Evolutionary conservation across 164 flowering plant genomes (phyloP).

Genomic region (Aristolochia fimbriata): DNA sequence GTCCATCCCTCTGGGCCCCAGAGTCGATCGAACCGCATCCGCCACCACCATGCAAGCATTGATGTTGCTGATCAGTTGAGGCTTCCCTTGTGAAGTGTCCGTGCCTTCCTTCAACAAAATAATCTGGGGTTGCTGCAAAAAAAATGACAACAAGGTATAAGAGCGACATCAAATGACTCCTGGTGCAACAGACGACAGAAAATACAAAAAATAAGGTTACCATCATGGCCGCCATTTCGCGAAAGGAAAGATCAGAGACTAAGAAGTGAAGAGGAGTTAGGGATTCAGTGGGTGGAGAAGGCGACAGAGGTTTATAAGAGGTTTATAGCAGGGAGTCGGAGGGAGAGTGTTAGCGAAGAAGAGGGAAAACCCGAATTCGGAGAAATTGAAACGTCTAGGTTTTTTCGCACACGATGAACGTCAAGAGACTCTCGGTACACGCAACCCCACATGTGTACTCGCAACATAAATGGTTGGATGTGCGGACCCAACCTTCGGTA

Average conservation of each 20-base stretch:
- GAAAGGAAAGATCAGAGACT: constrained; percentile 7
- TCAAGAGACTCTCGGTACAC: too few relatives aligned
- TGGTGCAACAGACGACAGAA: not conserved
- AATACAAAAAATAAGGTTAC: constrained; percentile 12
- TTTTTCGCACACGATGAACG: too few relatives aligned
- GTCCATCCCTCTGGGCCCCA: constrained; percentile 98
- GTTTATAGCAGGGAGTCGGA: too few relatives aligned
- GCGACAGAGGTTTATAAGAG: not conserved
- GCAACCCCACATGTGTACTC: too few relatives aligned
- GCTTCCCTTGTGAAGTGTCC: constrained; percentile 93
- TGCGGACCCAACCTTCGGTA: too few relatives aligned
- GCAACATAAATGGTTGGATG: too few relatives aligned
- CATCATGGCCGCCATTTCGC: constrained; percentile 46
- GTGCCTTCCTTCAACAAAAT: constrained; percentile 94
- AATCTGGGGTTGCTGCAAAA: constrained; percentile 86
- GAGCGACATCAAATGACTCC: too few relatives aligned
- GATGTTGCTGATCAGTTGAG: constrained; percentile 92
- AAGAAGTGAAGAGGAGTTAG: not conserved
- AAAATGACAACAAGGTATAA: not conserved
- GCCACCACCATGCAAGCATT: constrained; percentile 85
- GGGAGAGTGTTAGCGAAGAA: too few relatives aligned
- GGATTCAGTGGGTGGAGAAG: not conserved
- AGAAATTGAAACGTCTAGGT: too few relatives aligned
- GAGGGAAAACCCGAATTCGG: too few relatives aligned
- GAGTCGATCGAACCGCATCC: constrained; percentile 77